Percentiles rank a stretch among this genome's conserved stretches.
These are phyloP conservation scores for Allantophomopsis cytisporea DNA, from an alignment of 2,329 filamentous ascomycete genomes.

Conservation along the genomic window DNA sequence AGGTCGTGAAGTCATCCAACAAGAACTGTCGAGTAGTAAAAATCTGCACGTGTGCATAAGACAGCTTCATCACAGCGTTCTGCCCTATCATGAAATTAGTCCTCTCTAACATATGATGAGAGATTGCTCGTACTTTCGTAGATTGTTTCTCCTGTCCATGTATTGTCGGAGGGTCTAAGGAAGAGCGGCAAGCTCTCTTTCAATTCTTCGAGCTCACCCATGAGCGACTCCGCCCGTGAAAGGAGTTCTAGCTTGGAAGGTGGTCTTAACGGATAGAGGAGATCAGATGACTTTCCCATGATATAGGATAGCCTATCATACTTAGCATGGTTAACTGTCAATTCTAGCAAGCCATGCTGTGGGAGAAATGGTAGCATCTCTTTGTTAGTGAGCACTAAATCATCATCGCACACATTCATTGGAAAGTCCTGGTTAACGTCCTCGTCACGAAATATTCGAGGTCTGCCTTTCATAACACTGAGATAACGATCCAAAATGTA, in stretches of 20 bases:
- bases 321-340: slow-evolving; percentile 17
- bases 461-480: slow-evolving; percentile 47
- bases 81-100: slow-evolving; percentile 33
- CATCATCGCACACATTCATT: slow-evolving; percentile 37
- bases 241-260: slow-evolving; percentile 21
- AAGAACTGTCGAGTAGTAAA: slow-evolving; percentile 40
- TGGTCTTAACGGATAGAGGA: slow-evolving; percentile 23
- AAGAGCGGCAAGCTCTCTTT: slow-evolving; percentile 22
- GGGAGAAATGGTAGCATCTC: slow-evolving; percentile 7
- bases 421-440: slow-evolving; percentile 51
- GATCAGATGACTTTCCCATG: slow-evolving; percentile 23
- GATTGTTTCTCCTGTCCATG: slow-evolving; percentile 1
- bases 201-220: slow-evolving; percentile 25
- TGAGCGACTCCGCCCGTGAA: slow-evolving; percentile 22
- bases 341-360: slow-evolving; percentile 16
- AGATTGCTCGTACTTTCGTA: slow-evolving; percentile 22
- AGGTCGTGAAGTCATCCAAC: slow-evolving; percentile 24
- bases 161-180: slow-evolving; percentile 4
- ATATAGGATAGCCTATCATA: slow-evolving; percentile 20
- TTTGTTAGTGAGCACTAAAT: slow-evolving; percentile 25
- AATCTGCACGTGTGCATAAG: slow-evolving; percentile 40
- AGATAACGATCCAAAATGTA: slow-evolving; percentile 51
- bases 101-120: slow-evolving; percentile 27
- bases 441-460: slow-evolving; percentile 45
- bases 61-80: slow-evolving; percentile 36